A percentile compares a stretch with the other conserved stretches of the same genome.
These are phyloP conservation scores for Verticillium albo-atrum DNA, from an alignment of 2,329 filamentous ascomycete species.

Conservation along the genomic window DNA sequence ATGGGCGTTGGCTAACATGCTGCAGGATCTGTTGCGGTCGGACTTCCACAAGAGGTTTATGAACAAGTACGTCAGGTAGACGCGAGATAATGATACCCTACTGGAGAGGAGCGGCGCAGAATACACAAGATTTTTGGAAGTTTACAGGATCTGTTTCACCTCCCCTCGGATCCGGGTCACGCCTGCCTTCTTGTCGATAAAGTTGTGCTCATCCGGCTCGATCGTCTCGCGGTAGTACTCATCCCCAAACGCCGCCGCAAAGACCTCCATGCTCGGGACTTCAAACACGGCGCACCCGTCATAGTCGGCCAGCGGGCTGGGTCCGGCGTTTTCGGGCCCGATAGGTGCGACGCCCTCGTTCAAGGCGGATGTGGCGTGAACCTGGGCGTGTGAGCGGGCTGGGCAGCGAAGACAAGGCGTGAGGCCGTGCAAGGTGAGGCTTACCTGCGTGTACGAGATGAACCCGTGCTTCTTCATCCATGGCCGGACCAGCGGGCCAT, in stretches of 20 bases:
- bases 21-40: conserved; percentile 77
- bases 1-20: conserved; percentile 2
- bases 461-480: conserved; percentile 28
- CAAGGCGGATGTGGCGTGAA: conserved; percentile 18
- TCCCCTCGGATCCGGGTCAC: conserved; percentile 16
- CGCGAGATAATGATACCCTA: neutral
- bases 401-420: neutral
- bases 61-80: conserved; percentile 60
- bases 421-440: neutral
- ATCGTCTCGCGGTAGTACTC: conserved; percentile 24
- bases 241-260: conserved; percentile 21
- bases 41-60: conserved; percentile 99
- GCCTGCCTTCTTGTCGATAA: conserved; percentile 22
- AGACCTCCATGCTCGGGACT: conserved; percentile 18
- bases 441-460: conserved; percentile 24
- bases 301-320: conserved; percentile 15
- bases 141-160: conserved; percentile 13
- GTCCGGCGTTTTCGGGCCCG: conserved; percentile 10
- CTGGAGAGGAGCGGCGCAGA: neutral
- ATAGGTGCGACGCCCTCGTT: conserved; percentile 15
- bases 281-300: conserved; percentile 26
- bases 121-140: neutral
- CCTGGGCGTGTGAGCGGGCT: conserved; percentile 7
- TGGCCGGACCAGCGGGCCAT: conserved; percentile 24
- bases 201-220: conserved; percentile 20